Evolutionary conservation across 2,329 filamentous ascomycete species (phyloP), one percentile per base, ranked within the genome.

Genomic region (Aspergillus calidoustus): DNA sequence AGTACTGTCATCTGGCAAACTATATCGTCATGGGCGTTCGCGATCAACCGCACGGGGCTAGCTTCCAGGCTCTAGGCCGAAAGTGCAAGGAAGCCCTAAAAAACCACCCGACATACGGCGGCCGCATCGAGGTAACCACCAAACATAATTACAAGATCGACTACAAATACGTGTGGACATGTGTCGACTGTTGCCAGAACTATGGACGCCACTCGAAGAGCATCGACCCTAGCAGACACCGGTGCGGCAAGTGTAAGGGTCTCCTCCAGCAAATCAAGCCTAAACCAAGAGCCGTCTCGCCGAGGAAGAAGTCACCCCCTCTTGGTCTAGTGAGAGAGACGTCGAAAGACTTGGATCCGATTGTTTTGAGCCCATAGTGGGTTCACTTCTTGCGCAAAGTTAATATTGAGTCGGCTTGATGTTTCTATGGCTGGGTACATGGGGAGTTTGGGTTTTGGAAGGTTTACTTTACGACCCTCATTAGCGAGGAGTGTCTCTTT

Each of bases 1-100:
- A 99, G 71, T 98, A 95, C 80, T 98, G 95, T 76, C 95, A 99
- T 73, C 81, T 98, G 1, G 89, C 92, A 48, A 96, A 93, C 70
- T 97, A 94, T 76, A 96, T 98, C 87, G 82, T 98, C 65, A 89
- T 85, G 53, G 87, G 89, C 41, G 81, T 93, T 41, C 89, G 86
- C 48, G 88, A 87, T 59, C 89, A 91, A 64, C 92, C 93, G 0
- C 93, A 97, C 73, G 93, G 93, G 23, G 84, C 86, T 13, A 90
- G 91, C 69, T 97, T 97, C 83, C 93, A 96, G 76, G 73, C 77
- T 1, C 97, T 92, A 86, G 79, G 77, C 0, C 64, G 63, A 8
- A 76, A 74, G 57, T 81, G 77, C 64, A 76, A 72, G 15, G 64
- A 70, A 31, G 75, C 74, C 30, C 64, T 81, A 48, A 69, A 68